These are phyloP conservation scores for Candida smagusa DNA, from an alignment of 1,139 yeast genomes.

Conservation along the genomic window DNA sequence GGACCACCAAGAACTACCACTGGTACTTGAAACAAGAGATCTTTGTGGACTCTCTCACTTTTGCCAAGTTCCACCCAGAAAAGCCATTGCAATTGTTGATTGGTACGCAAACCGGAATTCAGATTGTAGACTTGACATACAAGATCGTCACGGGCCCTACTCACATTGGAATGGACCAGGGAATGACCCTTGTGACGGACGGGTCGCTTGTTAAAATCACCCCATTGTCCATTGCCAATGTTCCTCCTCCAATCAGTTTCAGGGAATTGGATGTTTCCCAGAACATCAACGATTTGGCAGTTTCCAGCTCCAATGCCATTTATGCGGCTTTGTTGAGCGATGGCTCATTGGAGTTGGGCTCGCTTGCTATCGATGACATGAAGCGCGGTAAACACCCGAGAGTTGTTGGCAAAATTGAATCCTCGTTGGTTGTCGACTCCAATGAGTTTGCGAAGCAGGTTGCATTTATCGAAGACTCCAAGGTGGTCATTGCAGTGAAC, in stretches of 20 bases:
- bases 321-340: conserved; percentile 56
- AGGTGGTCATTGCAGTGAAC: conserved; percentile 59
- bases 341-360: conserved; percentile 22
- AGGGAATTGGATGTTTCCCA: conserved; percentile 54
- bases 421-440: conserved; percentile 24
- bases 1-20: conserved; percentile 92
- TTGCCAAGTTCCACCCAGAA: conserved; percentile 84
- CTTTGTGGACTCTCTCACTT: conserved; percentile 25
- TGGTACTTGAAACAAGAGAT: conserved; percentile 92
- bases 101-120: conserved; percentile 50
- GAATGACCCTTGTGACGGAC: conserved; percentile 79
- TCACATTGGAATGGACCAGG: conserved; percentile 63
- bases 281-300: conserved; percentile 62
- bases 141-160: conserved; percentile 69
- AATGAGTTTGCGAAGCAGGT: conserved; percentile 60
- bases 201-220: conserved; percentile 73
- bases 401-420: conserved; percentile 32
- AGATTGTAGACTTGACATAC: conserved; percentile 68
- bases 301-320: conserved; percentile 54
- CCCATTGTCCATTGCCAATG: conserved; percentile 80
- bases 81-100: conserved; percentile 73
- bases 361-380: conserved; percentile 26
- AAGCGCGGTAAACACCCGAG: conserved; percentile 47
- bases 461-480: conserved; percentile 50
- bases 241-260: conserved; percentile 91